phyloP scores from a whole-genome alignment of 75 land plant genomes.

The Picea glauca region DNA sequence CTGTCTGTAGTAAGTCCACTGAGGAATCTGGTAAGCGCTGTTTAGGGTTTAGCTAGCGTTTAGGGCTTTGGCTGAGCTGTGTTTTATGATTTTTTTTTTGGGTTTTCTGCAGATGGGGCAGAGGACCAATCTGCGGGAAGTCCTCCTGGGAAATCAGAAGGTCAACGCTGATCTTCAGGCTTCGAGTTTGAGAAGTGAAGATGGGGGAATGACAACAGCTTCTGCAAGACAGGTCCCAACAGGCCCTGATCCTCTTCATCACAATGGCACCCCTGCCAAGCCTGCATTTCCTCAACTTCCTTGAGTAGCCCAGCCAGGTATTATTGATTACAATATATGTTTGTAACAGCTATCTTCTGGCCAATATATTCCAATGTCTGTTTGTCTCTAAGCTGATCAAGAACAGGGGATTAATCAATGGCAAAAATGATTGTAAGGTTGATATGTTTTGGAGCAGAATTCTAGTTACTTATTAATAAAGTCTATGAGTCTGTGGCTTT shows the following conservation, averaged over 20 bases:
- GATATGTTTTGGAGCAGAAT: background rate
- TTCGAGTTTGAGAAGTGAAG: no score
- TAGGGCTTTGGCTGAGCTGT: background rate
- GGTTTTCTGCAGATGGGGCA: background rate
- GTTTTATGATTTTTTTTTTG: background rate
- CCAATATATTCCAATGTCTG: no score
- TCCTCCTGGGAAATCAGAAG: background rate
- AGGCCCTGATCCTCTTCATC: constrained; percentile 10
- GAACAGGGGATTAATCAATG: background rate
- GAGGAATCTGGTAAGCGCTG: background rate
- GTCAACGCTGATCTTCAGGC: background rate
- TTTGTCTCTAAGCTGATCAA: background rate
- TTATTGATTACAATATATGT: background rate
- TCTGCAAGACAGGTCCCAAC: constrained; percentile 9
- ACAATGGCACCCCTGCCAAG: constrained; percentile 3
- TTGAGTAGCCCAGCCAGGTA: background rate
- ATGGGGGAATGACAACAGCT: background rate
- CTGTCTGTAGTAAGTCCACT: background rate
- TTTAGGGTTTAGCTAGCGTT: background rate
- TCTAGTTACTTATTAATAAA: background rate
- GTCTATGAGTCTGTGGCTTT: background rate
- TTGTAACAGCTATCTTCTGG: background rate
- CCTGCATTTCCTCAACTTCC: background rate
- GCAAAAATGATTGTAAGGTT: background rate
- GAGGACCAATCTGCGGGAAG: background rate